Conservation (phyloP, 768 basidiomycete species). For the Collybia sordida region DNA sequence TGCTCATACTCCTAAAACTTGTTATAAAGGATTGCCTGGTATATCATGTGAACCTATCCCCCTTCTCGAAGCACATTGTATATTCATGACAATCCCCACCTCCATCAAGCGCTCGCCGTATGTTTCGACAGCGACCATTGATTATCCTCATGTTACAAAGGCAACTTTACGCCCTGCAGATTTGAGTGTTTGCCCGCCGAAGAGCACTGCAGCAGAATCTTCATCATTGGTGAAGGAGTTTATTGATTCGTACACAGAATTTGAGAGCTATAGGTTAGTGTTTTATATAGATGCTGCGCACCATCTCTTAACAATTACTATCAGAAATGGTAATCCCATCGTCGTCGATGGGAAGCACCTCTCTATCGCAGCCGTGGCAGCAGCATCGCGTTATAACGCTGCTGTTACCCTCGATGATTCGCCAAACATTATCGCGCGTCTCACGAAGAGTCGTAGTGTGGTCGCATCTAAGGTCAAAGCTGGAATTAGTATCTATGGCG, state of each 20-base stretch:
- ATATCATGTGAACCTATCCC: too few species aligned
- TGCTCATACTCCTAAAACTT: too few species aligned
- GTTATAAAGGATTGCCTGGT: too few species aligned
- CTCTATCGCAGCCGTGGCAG: conserved; percentile 76
- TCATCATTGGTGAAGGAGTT: conserved; percentile 54
- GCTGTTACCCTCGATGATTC: conserved; percentile 51
- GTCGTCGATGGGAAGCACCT: conserved; percentile 69
- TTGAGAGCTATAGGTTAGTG: conserved; percentile 62
- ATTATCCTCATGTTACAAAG: too few species aligned
- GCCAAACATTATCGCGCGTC: conserved; percentile 43
- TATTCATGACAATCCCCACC: too few species aligned
- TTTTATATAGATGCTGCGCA: not conserved
- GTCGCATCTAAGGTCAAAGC: conserved; percentile 66
- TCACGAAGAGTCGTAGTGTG: conserved; percentile 63
- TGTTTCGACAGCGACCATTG: too few species aligned
- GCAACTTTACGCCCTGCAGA: too few species aligned
- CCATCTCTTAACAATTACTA: conserved; percentile 2
- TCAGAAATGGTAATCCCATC: conserved; percentile 62
- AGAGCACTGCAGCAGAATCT: conserved; percentile 2
- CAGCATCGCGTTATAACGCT: conserved; percentile 64
- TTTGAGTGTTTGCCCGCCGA: too few species aligned
- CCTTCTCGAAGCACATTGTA: too few species aligned
- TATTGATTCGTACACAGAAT: conserved; percentile 57
- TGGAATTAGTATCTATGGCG: conserved; percentile 77
- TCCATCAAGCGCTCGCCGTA: too few species aligned